These are phyloP conservation scores for Eutypella sp. DNA, from an alignment of 2,329 filamentous ascomycete genomes.

Conservation along the genomic window DNA sequence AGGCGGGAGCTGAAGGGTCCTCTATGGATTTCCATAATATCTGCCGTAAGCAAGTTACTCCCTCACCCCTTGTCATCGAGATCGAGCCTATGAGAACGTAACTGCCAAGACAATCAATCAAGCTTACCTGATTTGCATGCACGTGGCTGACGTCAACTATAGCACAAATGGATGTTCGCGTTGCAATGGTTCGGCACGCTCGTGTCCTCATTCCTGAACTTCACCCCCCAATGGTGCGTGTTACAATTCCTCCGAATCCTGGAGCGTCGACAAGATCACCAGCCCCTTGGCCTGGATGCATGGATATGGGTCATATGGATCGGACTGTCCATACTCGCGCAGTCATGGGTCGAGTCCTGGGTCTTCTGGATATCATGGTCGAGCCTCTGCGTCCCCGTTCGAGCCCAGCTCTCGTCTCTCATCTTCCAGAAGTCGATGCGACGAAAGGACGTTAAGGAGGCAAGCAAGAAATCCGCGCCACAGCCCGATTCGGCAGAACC, in stretches of 20 bases:
- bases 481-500: slow-evolving; percentile 22
- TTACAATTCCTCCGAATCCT: slow-evolving; percentile 60
- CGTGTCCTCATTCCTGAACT: slow-evolving; percentile 52
- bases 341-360: slow-evolving; percentile 59
- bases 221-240: slow-evolving; percentile 66
- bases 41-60: slow-evolving; percentile 25
- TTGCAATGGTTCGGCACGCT: slow-evolving; percentile 56
- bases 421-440: slow-evolving; percentile 75
- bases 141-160: not conserved
- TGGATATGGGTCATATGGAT: slow-evolving; percentile 67
- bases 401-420: slow-evolving; percentile 64
- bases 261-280: slow-evolving; percentile 46
- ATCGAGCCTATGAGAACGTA: not conserved
- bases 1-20: slow-evolving; percentile 38
- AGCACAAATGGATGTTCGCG: slow-evolving; percentile 49
- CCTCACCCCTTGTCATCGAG: not conserved
- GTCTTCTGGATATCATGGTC: slow-evolving; percentile 63
- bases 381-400: slow-evolving; percentile 59
- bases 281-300: slow-evolving; percentile 44
- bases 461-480: slow-evolving; percentile 43
- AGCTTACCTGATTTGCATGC: not conserved
- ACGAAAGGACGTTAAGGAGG: slow-evolving; percentile 69
- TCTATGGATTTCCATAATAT: slow-evolving; percentile 57
- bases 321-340: slow-evolving; percentile 52
- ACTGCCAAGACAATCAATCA: not conserved